phyloP scores from a whole-genome alignment of 345 rosid species.

The Pistacia integerrima region DNA sequence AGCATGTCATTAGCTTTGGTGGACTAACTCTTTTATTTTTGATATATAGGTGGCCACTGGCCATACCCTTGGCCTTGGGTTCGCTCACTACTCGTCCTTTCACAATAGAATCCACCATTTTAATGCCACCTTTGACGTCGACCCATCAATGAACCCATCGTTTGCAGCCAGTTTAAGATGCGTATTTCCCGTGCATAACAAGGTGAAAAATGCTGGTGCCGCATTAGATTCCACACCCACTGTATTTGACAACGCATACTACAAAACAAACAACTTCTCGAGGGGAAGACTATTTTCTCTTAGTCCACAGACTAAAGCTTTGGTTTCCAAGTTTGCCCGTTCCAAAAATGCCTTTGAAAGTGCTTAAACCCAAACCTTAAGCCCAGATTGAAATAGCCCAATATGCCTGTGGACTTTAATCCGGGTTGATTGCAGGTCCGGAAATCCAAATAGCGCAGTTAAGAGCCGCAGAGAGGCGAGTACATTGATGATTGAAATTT shows the following conservation, averaged over 20 bases:
- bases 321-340: constrained; percentile 57
- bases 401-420: background rate
- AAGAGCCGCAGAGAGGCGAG: background rate
- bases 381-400: background rate
- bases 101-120: constrained; percentile 80
- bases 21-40: background rate
- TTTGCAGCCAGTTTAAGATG: constrained; percentile 55
- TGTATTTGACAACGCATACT: constrained; percentile 63
- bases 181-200: constrained; percentile 62
- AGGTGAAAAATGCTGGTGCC: constrained; percentile 63
- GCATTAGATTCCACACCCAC: constrained; percentile 47
- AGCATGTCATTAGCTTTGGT: no score
- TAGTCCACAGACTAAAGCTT: constrained; percentile 44
- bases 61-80: constrained; percentile 68
- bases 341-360: constrained; percentile 47
- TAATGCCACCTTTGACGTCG: constrained; percentile 52
- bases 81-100: constrained; percentile 86
- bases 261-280: constrained; percentile 67
- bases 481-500: background rate
- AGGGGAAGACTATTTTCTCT: constrained; percentile 72
- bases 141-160: constrained; percentile 66
- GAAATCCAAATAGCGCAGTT: background rate
- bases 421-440: background rate
- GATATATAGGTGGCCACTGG: constrained; percentile 73
- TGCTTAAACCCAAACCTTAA: constrained; percentile 24